phyloP scores from a whole-genome alignment of 305 asterid genomes.

The Solanum hybrid region DNA sequence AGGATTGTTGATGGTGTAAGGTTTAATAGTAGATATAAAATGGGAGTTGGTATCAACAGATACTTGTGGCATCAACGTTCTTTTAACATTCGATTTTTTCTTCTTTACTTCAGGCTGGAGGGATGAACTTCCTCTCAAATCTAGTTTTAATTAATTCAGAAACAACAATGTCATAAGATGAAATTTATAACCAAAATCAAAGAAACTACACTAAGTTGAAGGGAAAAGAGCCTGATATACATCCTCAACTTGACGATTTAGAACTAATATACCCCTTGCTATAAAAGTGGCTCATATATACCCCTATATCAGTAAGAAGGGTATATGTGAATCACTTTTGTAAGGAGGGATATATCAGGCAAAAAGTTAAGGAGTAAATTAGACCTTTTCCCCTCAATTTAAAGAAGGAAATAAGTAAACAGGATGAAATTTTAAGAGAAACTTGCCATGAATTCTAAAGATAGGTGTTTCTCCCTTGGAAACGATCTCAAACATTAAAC shows the following conservation, averaged over 20 bases:
- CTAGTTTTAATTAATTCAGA: neutral
- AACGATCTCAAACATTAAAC: neutral
- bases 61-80: neutral
- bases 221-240: neutral
- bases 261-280: neutral
- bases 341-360: neutral
- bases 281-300: neutral
- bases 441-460: neutral
- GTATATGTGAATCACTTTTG: neutral
- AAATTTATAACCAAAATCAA: neutral
- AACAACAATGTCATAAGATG: neutral
- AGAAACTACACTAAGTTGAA: neutral
- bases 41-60: neutral
- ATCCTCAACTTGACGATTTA: neutral
- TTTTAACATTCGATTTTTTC: neutral
- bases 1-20: neutral
- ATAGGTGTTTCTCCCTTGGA: neutral
- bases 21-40: neutral
- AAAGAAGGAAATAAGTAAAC: neutral
- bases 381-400: no score
- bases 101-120: neutral
- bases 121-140: neutral
- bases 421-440: neutral
- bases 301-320: no score
- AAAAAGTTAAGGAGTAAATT: neutral